Evolutionary conservation across 1,284 basidiomycete species (phyloP), one percentile per base, ranked within the genome.

Genomic region (Ceratobasidium sp.): DNA sequence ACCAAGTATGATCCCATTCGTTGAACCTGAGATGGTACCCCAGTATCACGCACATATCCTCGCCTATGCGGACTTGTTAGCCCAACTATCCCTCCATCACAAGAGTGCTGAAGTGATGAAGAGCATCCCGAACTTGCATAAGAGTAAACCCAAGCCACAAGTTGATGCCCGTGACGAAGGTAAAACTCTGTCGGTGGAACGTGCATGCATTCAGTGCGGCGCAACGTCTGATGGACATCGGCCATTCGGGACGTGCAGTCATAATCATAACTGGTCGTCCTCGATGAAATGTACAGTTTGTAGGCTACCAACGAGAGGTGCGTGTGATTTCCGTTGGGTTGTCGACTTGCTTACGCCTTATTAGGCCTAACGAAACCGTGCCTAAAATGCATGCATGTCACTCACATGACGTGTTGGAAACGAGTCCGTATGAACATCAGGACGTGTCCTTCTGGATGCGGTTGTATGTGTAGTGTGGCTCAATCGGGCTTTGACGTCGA

Each of bases 381-480:
- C 55, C 53, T 72, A 17, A 20, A 56, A 25, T 73, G 72, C 49
- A 67, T 64, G 49, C 72, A 73, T 43, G 69, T 72, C 43, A 68
- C 69, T 7, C 70, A 73, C 34, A 54, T 65, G 42, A 50, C 49
- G 17, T 73, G 72, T 69, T 72, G 70, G 70, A 43, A 34, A 45
- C 38, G 67, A 27, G 34, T 68, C 6, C 55, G 35, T 6, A 38
- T 31, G n/a, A 69, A 68, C 22, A 31, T 68, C 34, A 56, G 54
- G 17, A 49, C 69, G 2, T 73, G 72, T 27, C 68, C 71, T 25
- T 68, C 72, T 38, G 72, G 72, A 6, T 73, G 72, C 47, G 72
- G 72, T 22, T 73, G 72, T 43, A 8, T 25, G 8, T 73, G 72
- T 22, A 25, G 20, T 17, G 52, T 49, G 17, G n/a, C 62, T 17